phyloP scores from a whole-genome alignment of 768 basidiomycete genomes.

The Lenzites betulinus region DNA sequence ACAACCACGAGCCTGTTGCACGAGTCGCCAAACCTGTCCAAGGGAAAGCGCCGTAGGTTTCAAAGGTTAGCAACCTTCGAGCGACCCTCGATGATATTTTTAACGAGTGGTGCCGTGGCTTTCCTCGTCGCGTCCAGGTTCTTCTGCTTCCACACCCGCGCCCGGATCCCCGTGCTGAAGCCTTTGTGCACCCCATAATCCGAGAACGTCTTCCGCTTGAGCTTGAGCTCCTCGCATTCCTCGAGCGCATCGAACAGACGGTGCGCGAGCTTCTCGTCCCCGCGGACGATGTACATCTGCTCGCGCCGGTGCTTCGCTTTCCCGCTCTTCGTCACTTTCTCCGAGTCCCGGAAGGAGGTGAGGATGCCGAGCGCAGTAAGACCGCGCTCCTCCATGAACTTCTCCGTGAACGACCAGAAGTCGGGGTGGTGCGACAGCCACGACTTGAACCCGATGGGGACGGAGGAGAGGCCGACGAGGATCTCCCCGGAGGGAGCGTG shows the following conservation, averaged over 20 bases:
- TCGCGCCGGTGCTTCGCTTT: conserved; percentile 66
- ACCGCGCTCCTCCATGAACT: conserved; percentile 66
- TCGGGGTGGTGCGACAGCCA: conserved; percentile 52
- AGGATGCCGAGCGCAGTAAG: conserved; percentile 78
- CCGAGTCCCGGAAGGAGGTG: conserved; percentile 61
- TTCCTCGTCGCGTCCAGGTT: conserved; percentile 67
- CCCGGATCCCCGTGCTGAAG: conserved; percentile 33
- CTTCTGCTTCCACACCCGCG: conserved; percentile 64
- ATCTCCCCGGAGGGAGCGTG: conserved; percentile 44
- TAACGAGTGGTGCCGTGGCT: conserved; percentile 65
- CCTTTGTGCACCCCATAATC: conserved; percentile 30
- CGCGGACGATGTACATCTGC: conserved; percentile 63
- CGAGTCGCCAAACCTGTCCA: background rate
- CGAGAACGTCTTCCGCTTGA: conserved; percentile 43
- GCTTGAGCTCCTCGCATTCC: conserved; percentile 48
- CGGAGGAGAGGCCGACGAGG: conserved; percentile 77
- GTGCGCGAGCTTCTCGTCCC: conserved; percentile 43
- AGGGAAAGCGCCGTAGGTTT: background rate
- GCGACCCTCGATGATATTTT: conserved; percentile 53
- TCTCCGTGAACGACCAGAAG: conserved; percentile 42
- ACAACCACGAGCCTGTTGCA: too few relatives aligned
- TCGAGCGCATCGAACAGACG: conserved; percentile 64
- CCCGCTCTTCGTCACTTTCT: conserved; percentile 44
- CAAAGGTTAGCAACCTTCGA: background rate
- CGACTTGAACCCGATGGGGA: conserved; percentile 65